These are phyloP conservation scores for Canavalia ensiformis DNA, from an alignment of 306 rosid genomes.

Conservation along the genomic window DNA sequence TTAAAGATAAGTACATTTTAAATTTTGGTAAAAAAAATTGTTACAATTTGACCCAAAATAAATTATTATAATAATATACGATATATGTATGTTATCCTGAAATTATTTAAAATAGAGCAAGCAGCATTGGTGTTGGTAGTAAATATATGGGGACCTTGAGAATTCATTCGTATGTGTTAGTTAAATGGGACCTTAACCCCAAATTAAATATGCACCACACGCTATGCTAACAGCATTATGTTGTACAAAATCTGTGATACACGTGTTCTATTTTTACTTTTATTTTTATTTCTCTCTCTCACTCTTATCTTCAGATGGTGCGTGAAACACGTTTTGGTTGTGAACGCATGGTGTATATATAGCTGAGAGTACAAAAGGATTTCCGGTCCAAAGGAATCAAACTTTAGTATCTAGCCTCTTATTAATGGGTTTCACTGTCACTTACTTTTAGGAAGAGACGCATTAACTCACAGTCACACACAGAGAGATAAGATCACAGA, in stretches of 20 bases:
- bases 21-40: no score
- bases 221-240: no score
- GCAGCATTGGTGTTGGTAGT: no score
- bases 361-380: neutral
- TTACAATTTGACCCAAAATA: no score
- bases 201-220: neutral
- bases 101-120: no score
- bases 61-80: no score
- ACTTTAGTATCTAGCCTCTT: neutral
- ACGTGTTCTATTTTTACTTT: neutral
- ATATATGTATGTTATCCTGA: no score
- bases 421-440: neutral
- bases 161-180: neutral
- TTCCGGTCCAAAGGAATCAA: neutral
- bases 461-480: neutral
- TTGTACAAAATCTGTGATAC: neutral
- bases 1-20: no score
- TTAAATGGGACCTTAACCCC: neutral
- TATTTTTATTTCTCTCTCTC: neutral
- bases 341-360: neutral
- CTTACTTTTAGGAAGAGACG: neutral
- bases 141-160: neutral
- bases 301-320: fast-evolving
- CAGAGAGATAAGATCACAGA: no score
- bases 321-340: constrained; percentile 31